phyloP scores from a whole-genome alignment of 371 early-diverging fungal genomes.

The Rhizopus sp. region DNA sequence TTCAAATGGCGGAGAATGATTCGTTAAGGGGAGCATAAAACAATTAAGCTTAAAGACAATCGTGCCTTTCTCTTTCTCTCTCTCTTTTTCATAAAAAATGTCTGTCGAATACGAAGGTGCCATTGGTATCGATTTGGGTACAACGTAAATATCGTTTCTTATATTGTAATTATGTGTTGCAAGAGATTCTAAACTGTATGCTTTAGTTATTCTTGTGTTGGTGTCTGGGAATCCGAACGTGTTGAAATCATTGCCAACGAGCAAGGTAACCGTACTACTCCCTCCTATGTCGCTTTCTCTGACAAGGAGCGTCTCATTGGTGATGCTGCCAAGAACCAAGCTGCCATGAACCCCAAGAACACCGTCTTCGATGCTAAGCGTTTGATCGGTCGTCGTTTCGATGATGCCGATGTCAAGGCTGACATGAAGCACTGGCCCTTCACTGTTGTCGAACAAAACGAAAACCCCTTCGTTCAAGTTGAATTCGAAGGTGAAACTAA shows the following conservation, averaged over 20 bases:
- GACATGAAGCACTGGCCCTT: conserved; percentile 85
- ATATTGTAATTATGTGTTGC: background rate
- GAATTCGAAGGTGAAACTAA: conserved; percentile 59
- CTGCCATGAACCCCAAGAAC: conserved; percentile 82
- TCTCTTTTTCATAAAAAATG: conserved; percentile 34
- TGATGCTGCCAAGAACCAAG: conserved; percentile 90
- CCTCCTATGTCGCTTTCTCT: conserved; percentile 95
- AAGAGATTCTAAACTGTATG: conserved; percentile 34
- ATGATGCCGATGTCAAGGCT: conserved; percentile 77
- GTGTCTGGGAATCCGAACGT: conserved; percentile 59
- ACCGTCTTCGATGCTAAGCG: conserved; percentile 93
- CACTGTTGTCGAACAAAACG: conserved; percentile 82
- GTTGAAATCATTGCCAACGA: conserved; percentile 90
- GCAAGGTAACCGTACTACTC: conserved; percentile 96
- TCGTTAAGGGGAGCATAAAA: background rate
- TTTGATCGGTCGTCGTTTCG: conserved; percentile 89
- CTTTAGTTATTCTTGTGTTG: conserved; percentile 85
- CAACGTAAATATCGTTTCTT: conserved; percentile 19
- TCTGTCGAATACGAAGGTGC: conserved; percentile 67
- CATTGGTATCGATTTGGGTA: conserved; percentile 62
- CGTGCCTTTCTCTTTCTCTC: conserved; percentile 32
- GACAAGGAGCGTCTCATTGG: conserved; percentile 93
- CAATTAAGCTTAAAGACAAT: background rate
- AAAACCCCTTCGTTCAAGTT: conserved; percentile 91
- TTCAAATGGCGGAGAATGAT: background rate